A percentile compares a stretch with the other conserved stretches of the same genome.
These are phyloP conservation scores for Daedaleopsis sinensis DNA, from an alignment of 768 basidiomycete species.

Conservation along the genomic window DNA sequence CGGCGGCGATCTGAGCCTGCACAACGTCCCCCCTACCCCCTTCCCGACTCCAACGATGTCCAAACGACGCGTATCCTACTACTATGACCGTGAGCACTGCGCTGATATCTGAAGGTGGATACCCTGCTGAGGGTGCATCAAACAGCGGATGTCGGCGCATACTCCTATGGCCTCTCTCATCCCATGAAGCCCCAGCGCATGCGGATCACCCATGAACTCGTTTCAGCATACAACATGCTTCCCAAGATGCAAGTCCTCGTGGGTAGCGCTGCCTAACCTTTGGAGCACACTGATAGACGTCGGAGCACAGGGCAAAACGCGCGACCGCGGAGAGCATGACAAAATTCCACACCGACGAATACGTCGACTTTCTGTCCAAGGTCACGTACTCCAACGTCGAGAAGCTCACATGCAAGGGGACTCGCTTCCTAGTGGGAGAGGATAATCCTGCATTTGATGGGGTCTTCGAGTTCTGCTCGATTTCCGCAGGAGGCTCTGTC, in stretches of 20 bases:
- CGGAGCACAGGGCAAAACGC: slow-evolving; percentile 36
- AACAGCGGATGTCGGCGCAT: slow-evolving; percentile 70
- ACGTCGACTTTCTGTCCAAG: slow-evolving; percentile 84
- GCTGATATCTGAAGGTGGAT: not conserved
- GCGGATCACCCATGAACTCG: slow-evolving; percentile 89
- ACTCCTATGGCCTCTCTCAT: slow-evolving; percentile 86
- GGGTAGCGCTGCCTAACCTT: slow-evolving; percentile 32
- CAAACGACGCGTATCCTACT: slow-evolving; percentile 76
- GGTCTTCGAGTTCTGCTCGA: slow-evolving; percentile 94
- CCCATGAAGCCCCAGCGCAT: slow-evolving; percentile 98
- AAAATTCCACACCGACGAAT: slow-evolving; percentile 97
- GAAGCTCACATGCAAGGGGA: slow-evolving; percentile 81
- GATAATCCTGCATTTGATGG: slow-evolving; percentile 98
- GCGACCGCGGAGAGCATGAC: slow-evolving; percentile 60
- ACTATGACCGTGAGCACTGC: slow-evolving; percentile 64
- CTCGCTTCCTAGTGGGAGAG: slow-evolving; percentile 78
- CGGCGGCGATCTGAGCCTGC: too few relatives aligned
- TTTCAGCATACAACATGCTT: slow-evolving; percentile 89
- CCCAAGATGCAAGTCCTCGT: slow-evolving; percentile 93
- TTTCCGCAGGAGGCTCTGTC: slow-evolving; percentile 94
- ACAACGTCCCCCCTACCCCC: not conserved
- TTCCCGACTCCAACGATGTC: slow-evolving; percentile 47
- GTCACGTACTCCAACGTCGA: slow-evolving; percentile 93
- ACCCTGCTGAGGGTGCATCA: not conserved
- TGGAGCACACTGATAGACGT: not conserved